Evolutionary conservation across 768 basidiomycete species (phyloP).

Genomic region (Tylopilus sp.): DNA sequence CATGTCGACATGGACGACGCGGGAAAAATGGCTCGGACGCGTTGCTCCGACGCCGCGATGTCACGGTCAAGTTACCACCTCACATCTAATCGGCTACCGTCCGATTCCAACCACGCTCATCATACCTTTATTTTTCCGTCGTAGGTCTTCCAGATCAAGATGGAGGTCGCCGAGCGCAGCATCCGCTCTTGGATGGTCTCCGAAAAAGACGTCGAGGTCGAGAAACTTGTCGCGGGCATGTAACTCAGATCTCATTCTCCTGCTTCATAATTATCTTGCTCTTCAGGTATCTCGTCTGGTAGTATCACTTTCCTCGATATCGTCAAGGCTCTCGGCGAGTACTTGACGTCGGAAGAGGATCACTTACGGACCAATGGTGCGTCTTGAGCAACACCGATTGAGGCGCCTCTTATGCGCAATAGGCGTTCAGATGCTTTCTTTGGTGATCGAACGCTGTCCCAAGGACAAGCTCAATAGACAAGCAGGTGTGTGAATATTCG

Average conservation of each 20-base stretch:
- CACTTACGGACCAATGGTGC: conserved; percentile 75
- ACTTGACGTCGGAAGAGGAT: conserved; percentile 84
- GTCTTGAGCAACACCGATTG: neutral
- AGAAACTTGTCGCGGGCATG: conserved; percentile 59
- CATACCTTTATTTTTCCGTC: neutral
- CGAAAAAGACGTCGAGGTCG: conserved; percentile 55
- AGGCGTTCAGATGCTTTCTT: conserved; percentile 86
- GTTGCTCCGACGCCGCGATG: conserved; percentile 1
- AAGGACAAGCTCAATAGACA: conserved; percentile 68
- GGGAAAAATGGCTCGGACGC: conserved; percentile 1
- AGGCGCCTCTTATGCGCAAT: neutral
- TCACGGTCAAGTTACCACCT: neutral
- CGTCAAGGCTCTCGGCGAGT: conserved; percentile 84
- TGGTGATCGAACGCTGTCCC: conserved; percentile 61
- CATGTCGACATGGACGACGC: conserved; percentile 17
- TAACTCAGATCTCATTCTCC: neutral
- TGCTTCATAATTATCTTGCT: neutral
- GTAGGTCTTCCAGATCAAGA: conserved; percentile 10
- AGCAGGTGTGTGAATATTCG: conserved; percentile 66
- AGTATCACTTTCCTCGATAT: conserved; percentile 64
- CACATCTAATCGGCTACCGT: conserved; percentile 9
- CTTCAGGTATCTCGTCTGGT: conserved; percentile 52
- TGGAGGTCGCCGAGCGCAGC: conserved; percentile 48
- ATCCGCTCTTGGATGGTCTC: conserved; percentile 74
- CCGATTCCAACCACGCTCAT: neutral